These are phyloP conservation scores for Eimeria zaria DNA, from an alignment of 169 alveolate species.

Conservation along the genomic window DNA sequence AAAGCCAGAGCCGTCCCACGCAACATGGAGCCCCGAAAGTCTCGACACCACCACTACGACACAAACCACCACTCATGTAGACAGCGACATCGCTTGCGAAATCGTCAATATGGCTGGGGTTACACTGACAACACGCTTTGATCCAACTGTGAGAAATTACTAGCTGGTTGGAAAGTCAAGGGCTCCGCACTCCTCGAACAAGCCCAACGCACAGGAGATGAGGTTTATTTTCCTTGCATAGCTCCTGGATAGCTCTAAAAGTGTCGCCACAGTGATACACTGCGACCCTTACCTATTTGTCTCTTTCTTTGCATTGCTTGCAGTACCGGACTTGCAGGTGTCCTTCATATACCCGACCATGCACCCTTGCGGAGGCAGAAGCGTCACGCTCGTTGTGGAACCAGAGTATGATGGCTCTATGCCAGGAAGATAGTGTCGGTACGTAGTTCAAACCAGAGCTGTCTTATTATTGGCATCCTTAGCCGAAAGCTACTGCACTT, in stretches of 20 bases:
- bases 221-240: background rate
- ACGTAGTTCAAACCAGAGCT: background rate
- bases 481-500: background rate
- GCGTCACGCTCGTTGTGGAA: conserved; percentile 72
- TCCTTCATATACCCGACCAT: conserved; percentile 64
- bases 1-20: conserved; percentile 72
- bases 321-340: conserved; percentile 68
- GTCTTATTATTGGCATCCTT: background rate
- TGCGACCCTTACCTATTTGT: background rate
- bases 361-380: conserved; percentile 65
- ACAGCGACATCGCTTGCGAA: conserved; percentile 21
- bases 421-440: conserved; percentile 68
- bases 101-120: conserved; percentile 26
- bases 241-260: background rate
- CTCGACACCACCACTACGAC: conserved; percentile 38
- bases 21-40: conserved; percentile 28
- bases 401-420: conserved; percentile 63
- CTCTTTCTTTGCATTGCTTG: background rate
- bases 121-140: background rate
- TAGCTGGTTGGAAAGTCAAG: background rate
- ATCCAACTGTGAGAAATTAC: conserved; percentile 12
- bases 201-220: background rate
- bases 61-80: background rate
- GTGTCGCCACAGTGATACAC: background rate
- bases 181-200: background rate